Percentiles rank a stretch among this genome's conserved stretches.
Evolutionary conservation across 371 early-diverging fungal genomes (phyloP).

Genomic region (Phascolomyces articulosus): DNA sequence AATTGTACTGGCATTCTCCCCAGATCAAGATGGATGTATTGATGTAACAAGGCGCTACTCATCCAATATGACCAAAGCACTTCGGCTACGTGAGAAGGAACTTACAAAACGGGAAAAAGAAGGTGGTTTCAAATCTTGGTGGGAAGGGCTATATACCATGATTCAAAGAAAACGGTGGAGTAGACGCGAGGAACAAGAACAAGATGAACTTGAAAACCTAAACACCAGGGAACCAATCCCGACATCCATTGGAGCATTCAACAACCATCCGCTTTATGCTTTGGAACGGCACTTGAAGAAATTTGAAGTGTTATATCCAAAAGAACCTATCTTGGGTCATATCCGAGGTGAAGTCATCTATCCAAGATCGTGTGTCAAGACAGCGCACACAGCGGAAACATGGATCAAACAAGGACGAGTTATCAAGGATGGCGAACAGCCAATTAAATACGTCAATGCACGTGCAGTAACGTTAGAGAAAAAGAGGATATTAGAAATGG

Average conservation of each 20-base stretch:
- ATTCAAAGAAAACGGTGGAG: conserved; percentile 33
- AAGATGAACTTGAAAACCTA: conserved; percentile 45
- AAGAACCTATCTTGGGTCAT: conserved; percentile 68
- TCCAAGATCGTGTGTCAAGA: conserved; percentile 71
- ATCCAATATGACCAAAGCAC: conserved; percentile 56
- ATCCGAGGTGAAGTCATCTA: conserved; percentile 80
- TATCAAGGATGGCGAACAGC: conserved; percentile 53
- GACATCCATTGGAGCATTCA: conserved; percentile 73
- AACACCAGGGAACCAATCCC: conserved; percentile 78
- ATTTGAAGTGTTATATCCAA: conserved; percentile 66
- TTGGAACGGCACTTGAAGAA: conserved; percentile 84
- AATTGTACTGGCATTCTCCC: conserved; percentile 64
- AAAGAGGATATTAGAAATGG: conserved; percentile 52
- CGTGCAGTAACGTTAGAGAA: conserved; percentile 65
- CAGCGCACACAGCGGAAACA: conserved; percentile 60
- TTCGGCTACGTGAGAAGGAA: conserved; percentile 54
- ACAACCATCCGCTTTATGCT: conserved; percentile 82
- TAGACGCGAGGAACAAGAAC: conserved; percentile 51
- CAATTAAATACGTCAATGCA: conserved; percentile 69
- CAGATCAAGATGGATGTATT: conserved; percentile 37
- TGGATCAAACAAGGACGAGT: conserved; percentile 73
- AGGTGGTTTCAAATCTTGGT: conserved; percentile 41
- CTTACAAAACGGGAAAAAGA: conserved; percentile 42
- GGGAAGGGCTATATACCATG: conserved; percentile 20
- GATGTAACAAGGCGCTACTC: conserved; percentile 79